These are phyloP conservation scores for Cryptococcus neoformans DNA, from an alignment of 1,284 basidiomycete genomes.

Conservation along the genomic window DNA sequence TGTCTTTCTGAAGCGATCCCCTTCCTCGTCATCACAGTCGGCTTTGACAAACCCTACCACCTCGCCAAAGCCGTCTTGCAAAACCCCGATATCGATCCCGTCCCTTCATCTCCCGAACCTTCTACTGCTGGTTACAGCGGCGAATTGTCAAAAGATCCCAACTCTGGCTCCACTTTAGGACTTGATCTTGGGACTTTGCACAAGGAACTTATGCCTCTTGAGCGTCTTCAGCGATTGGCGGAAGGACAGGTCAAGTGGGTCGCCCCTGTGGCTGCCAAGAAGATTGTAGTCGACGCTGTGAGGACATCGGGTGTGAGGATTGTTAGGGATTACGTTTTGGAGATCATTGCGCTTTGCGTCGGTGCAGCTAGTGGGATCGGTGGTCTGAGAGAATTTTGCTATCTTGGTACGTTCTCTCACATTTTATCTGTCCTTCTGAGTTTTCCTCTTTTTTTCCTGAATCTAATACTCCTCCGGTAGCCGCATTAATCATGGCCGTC, in stretches of 20 bases:
- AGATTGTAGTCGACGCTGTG: conserved; percentile 81
- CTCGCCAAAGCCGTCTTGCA: conserved; percentile 87
- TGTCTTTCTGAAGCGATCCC: conserved; percentile 92
- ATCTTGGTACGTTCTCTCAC: conserved; percentile 59
- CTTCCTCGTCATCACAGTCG: conserved; percentile 95
- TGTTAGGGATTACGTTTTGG: conserved; percentile 87
- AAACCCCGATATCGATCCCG: conserved; percentile 66
- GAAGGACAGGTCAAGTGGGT: conserved; percentile 53
- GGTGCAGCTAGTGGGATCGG: conserved; percentile 85
- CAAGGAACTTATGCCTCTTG: conserved; percentile 46
- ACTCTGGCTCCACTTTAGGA: conserved; percentile 20
- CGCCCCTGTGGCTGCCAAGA: conserved; percentile 64
- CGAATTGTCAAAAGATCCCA: conserved; percentile 19
- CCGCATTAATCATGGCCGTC: conserved; percentile 72
- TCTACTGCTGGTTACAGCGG: conserved; percentile 13
- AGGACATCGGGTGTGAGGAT: conserved; percentile 75
- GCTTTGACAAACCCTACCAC: conserved; percentile 95
- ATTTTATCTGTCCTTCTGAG: no score
- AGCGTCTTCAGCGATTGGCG: conserved; percentile 46
- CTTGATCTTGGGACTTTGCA: conserved; percentile 46
- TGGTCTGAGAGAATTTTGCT: conserved; percentile 92
- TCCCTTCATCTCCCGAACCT: conserved; percentile 50
- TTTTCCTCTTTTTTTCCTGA: neutral
- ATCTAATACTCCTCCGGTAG: conserved; percentile 11
- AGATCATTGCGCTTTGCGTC: conserved; percentile 82